Evolutionary conservation across 768 basidiomycete genomes (phyloP), one percentile per base, ranked within the genome.

Genomic region (Agrocybe pediades): DNA sequence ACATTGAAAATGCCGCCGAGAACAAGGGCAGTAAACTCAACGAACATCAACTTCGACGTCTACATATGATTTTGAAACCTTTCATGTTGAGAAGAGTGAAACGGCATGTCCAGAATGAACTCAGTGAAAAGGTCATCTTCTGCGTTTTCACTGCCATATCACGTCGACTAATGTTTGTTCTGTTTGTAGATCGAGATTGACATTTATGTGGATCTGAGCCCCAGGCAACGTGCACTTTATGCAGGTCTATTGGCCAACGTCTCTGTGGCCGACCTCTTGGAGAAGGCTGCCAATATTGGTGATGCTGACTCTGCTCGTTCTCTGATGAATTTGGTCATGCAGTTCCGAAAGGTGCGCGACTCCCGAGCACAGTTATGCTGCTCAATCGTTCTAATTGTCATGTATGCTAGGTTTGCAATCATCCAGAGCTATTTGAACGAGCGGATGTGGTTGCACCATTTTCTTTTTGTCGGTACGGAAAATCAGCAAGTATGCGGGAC

Each of bases 261-360:
- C 33, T 98, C 96, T 43, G 88, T 99, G 48, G 85, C 92, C 15
- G 97, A 98, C 66, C 83, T 99, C 29, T 77, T 99, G 45, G 90
- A 90, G 62, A 95, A 97, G 69, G 95, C 97, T 9, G 87, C 92
- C 3, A 91, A 91, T 59, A 85, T 93, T 55, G 90, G 93, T 15
- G 93, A 96, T 62, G 90, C 85, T 6, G 92, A 95, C 60, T 92
- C 92, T 25, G 93, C 95, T 47, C 87, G 93, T 49, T 92, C 94
- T 6, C 75, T 99, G 55, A 98, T 98, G 96, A 99, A 98, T 71
- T 81, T 99, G 55, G 97, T 99, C 57, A 99, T 99, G 97, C 97
- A 99, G 69, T 98, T 98, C 79, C 87, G 97, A 61, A 99, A 99
- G 79, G 93, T 91, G n/a, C 26, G 23, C 11, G 15, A 15, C 6